These are phyloP conservation scores for Chaetoceros tenuissimus DNA, from an alignment of 108 stramenopile species.

Conservation along the genomic window DNA sequence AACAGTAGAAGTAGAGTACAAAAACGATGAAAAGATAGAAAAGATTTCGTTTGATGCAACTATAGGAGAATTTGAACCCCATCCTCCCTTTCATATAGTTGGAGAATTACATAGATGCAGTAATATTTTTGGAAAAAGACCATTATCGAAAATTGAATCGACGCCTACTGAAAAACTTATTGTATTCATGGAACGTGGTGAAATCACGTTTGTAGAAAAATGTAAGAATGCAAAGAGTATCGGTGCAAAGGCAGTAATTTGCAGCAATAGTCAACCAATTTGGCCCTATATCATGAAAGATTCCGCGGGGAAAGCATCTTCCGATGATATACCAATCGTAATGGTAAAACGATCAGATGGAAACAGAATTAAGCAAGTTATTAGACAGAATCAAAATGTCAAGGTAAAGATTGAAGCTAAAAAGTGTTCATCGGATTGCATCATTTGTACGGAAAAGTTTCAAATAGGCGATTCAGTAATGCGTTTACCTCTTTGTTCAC, in stretches of 20 bases:
- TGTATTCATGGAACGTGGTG: slow-evolving; percentile 65
- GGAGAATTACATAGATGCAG: slow-evolving; percentile 1
- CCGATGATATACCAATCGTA: slow-evolving; percentile 54
- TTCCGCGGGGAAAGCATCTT: slow-evolving; percentile 38
- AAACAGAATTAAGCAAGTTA: slow-evolving; percentile 5
- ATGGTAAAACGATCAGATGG: slow-evolving; percentile 64
- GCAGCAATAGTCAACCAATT: slow-evolving; percentile 30
- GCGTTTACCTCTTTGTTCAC: slow-evolving; percentile 61
- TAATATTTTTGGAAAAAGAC: not conserved
- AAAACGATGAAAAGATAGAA: not conserved
- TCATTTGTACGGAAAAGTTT: slow-evolving; percentile 58
- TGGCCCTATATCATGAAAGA: slow-evolving; percentile 88
- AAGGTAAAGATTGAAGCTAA: slow-evolving; percentile 16
- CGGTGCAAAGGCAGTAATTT: slow-evolving; percentile 67
- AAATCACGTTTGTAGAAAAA: slow-evolving; percentile 72
- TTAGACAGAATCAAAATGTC: slow-evolving; percentile 14
- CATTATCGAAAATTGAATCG: not conserved
- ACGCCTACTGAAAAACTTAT: slow-evolving; percentile 5
- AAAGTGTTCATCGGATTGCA: slow-evolving; percentile 35
- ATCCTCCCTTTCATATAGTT: not conserved
- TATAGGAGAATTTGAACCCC: slow-evolving; percentile 7
- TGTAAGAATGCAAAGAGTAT: slow-evolving; percentile 56
- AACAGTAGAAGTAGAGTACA: slow-evolving; percentile 4
- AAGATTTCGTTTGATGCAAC: too few relatives aligned
- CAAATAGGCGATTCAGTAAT: slow-evolving; percentile 43